Conservation (phyloP, 164 flowering plant species). For the Magnolia changhungtana region DNA sequence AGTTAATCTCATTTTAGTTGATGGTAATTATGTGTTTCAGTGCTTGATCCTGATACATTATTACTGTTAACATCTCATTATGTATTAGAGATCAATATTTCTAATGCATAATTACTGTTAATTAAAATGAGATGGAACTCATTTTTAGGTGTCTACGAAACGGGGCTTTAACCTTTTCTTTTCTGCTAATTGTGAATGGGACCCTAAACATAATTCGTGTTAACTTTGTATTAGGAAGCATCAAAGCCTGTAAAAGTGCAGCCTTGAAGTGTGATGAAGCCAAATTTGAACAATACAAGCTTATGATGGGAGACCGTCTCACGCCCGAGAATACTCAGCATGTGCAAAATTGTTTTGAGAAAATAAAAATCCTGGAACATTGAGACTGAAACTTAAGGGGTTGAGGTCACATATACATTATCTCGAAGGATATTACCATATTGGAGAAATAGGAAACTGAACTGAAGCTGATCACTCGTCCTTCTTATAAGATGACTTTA, state of each 20-base stretch:
- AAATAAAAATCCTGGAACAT: conserved; percentile 55
- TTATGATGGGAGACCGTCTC: conserved; percentile 34
- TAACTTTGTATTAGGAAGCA: conserved; percentile 42
- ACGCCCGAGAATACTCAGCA: conserved; percentile 35
- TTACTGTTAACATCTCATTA: no score
- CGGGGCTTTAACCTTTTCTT: not conserved
- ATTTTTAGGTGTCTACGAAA: no score
- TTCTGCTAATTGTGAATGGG: not conserved
- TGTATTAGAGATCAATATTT: no score
- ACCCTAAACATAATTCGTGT: not conserved
- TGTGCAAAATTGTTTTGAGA: conserved; percentile 58
- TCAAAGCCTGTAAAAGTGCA: conserved; percentile 61
- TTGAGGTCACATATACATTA: not conserved
- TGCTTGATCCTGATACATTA: no score
- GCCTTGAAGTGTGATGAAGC: conserved; percentile 70
- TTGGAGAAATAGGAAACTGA: not conserved
- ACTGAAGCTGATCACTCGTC: not conserved
- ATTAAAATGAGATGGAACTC: no score
- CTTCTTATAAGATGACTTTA: not conserved
- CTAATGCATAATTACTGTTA: no score
- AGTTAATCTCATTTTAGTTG: no score
- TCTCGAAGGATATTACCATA: not conserved
- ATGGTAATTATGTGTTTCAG: no score
- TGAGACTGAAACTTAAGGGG: conserved; percentile 15
- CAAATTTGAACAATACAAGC: conserved; percentile 66